Conservation (phyloP, 441 rosid genomes). For the Pelargonium myrrhifolium region DNA sequence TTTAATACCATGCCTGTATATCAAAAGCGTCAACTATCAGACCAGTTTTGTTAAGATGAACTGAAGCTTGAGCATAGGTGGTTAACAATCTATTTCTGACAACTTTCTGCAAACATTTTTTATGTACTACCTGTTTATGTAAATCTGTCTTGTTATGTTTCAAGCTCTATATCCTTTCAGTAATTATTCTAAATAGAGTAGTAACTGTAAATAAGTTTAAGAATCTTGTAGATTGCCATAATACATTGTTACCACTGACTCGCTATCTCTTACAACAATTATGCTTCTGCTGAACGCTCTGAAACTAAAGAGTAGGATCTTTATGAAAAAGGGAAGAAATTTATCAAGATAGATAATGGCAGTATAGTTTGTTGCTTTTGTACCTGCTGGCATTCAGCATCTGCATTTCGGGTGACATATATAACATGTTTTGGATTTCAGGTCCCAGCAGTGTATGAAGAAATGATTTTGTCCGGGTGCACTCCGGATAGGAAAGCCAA, state of each 20-base stretch:
- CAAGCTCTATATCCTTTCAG: not conserved
- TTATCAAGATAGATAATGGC: not conserved
- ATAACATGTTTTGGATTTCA: conserved; percentile 27
- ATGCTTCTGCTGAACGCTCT: not conserved
- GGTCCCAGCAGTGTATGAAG: conserved; percentile 90
- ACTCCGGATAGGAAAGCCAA: conserved; percentile 88
- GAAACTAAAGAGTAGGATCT: not conserved
- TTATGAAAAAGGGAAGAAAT: not conserved
- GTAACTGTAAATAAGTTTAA: not conserved
- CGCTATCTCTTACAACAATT: not conserved
- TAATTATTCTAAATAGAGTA: not conserved
- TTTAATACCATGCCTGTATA: not conserved
- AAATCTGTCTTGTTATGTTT: not conserved
- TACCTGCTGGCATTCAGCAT: not conserved
- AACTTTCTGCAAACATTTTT: not conserved
- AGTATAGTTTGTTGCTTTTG: conserved; percentile 1
- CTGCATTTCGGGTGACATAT: not conserved
- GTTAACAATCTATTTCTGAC: not conserved
- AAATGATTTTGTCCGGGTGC: conserved; percentile 83
- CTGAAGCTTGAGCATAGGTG: conserved; percentile 4
- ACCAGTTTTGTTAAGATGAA: not conserved
- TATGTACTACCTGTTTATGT: not conserved
- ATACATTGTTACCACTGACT: not conserved
- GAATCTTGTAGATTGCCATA: not conserved
- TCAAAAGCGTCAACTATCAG: not conserved